Conservation (phyloP, 228 moss, liverwort and hornwort genomes). For the Sphagnum fallax region DNA sequence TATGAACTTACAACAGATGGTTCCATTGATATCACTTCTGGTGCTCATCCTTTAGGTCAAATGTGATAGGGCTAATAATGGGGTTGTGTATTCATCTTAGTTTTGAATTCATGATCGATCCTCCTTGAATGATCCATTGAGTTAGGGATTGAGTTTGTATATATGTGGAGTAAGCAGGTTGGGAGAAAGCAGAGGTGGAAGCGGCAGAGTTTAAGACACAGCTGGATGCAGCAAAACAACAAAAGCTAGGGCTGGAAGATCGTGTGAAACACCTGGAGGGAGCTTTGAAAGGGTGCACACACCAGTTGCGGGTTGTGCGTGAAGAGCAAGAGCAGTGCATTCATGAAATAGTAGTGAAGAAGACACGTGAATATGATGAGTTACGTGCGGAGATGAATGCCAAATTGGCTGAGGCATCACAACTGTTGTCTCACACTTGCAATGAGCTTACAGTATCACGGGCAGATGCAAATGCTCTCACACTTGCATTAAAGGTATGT, state of each 20-base stretch:
- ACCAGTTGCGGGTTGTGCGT: slow-evolving; percentile 28
- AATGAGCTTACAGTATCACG: slow-evolving; percentile 9
- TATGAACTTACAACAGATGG: too few relatives aligned
- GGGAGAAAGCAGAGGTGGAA: slow-evolving; percentile 39
- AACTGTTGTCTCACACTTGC: slow-evolving; percentile 13
- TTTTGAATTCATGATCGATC: too few relatives aligned
- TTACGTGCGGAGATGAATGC: slow-evolving; percentile 28
- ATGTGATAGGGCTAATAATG: too few relatives aligned
- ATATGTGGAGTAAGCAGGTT: slow-evolving; percentile 11
- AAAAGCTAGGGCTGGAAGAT: slow-evolving; percentile 31
- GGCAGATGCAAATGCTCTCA: slow-evolving; percentile 6
- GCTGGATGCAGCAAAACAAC: slow-evolving; percentile 22
- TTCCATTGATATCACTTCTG: too few relatives aligned
- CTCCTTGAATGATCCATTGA: too few relatives aligned
- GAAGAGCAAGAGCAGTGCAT: slow-evolving; percentile 39
- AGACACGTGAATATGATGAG: slow-evolving; percentile 25
- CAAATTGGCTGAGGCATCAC: slow-evolving; percentile 16
- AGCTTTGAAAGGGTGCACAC: slow-evolving; percentile 35
- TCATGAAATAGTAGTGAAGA: slow-evolving; percentile 31
- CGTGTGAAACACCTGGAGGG: slow-evolving; percentile 35
- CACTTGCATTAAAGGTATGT: too few relatives aligned
- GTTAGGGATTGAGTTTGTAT: too few relatives aligned
- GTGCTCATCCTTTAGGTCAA: too few relatives aligned
- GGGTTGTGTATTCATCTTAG: too few relatives aligned
- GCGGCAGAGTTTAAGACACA: slow-evolving; percentile 28